Conservation (phyloP, 2,329 filamentous ascomycete species). For the Phialemonium atrogriseum region DNA sequence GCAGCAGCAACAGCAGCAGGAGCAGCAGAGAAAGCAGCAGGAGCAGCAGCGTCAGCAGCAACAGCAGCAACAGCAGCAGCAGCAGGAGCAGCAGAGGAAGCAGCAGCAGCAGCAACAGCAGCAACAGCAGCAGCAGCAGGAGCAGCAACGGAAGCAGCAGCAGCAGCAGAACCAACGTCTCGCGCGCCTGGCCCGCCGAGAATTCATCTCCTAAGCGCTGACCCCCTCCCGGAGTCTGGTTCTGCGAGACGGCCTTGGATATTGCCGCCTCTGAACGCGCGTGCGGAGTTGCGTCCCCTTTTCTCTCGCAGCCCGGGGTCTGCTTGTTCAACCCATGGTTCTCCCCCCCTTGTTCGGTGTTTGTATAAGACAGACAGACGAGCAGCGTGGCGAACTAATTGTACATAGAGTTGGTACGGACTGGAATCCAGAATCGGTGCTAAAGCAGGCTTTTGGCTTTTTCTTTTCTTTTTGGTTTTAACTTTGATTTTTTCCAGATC, state of each 20-base stretch:
- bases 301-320: background rate
- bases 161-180: slow-evolving; percentile 9
- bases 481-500: no score
- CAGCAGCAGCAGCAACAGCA: background rate
- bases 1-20: slow-evolving; percentile 2
- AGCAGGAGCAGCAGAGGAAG: background rate
- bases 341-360: background rate
- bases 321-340: slow-evolving; percentile 1
- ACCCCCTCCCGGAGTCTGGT: no score
- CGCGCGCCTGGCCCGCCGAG: slow-evolving; percentile 12
- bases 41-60: slow-evolving; percentile 5
- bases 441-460: background rate
- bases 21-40: slow-evolving; percentile 2
- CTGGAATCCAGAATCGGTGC: background rate
- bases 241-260: no score
- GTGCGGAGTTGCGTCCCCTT: background rate
- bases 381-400: slow-evolving; percentile 4
- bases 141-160: slow-evolving; percentile 3
- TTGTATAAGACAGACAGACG: background rate
- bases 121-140: background rate
- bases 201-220: slow-evolving; percentile 11
- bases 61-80: slow-evolving; percentile 3
- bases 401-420: slow-evolving; percentile 5
- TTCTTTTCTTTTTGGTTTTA: slow-evolving; percentile 1
- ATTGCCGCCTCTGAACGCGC: background rate